phyloP scores from a whole-genome alignment of 2,329 filamentous ascomycete genomes.

The Alternaria triticimaculans region DNA sequence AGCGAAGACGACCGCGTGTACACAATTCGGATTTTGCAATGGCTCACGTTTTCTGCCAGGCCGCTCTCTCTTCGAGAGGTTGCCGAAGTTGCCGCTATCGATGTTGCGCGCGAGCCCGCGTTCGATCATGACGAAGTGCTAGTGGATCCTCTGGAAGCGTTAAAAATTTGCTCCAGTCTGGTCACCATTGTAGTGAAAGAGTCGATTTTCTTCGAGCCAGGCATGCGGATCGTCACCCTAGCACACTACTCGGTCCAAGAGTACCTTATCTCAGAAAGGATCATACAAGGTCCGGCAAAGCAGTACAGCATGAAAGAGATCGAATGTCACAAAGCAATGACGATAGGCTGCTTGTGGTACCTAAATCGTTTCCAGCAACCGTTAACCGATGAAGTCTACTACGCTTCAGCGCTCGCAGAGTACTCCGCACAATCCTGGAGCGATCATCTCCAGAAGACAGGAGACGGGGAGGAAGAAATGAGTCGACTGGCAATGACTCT shows the following conservation, averaged over 20 bases:
- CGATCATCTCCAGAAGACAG: accelerated
- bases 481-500: too few species aligned
- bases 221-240: neutral
- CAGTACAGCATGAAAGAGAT: neutral
- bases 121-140: constrained; percentile 46
- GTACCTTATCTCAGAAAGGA: neutral
- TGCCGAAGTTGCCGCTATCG: constrained; percentile 33
- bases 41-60: constrained; percentile 31
- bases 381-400: too few species aligned
- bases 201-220: accelerated
- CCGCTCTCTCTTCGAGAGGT: constrained; percentile 32
- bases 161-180: constrained; percentile 43
- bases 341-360: too few species aligned
- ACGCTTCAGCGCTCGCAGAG: too few species aligned
- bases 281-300: neutral
- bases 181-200: constrained; percentile 12
- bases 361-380: too few species aligned
- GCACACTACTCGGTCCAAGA: neutral
- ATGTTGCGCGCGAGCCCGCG: constrained; percentile 27
- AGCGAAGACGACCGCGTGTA: constrained; percentile 21
- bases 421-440: too few species aligned
- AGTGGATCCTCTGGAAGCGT: constrained; percentile 40
- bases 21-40: constrained; percentile 31
- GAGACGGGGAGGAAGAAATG: too few species aligned
- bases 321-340: neutral